Conservation (phyloP, 345 rosid genomes). For the Heritiera fomes region DNA sequence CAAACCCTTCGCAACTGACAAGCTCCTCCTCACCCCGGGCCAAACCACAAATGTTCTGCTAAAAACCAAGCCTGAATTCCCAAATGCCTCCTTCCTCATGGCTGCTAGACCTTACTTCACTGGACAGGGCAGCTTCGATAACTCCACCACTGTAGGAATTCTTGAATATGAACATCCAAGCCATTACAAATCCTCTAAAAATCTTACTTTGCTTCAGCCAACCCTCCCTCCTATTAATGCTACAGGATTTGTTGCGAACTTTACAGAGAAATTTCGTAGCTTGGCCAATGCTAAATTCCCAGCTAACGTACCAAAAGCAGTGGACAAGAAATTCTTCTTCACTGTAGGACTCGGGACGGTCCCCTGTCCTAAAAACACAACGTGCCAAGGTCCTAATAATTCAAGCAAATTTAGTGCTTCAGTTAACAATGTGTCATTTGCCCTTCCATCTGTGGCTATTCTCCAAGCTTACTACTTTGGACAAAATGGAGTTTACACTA, state of each 20-base stretch:
- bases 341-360: conserved; percentile 42
- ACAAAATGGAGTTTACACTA: conserved; percentile 41
- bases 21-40: conserved; percentile 40
- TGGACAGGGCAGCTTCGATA: conserved; percentile 42
- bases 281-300: conserved; percentile 41
- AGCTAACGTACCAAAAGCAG: conserved; percentile 41
- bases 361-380: conserved; percentile 42
- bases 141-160: conserved; percentile 45
- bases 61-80: conserved; percentile 36
- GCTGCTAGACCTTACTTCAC: conserved; percentile 43
- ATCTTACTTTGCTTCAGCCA: conserved; percentile 37
- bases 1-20: conserved; percentile 40
- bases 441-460: conserved; percentile 39
- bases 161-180: conserved; percentile 39
- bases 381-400: conserved; percentile 48
- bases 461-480: conserved; percentile 47
- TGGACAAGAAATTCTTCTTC: conserved; percentile 44
- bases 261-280: conserved; percentile 39
- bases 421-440: conserved; percentile 45
- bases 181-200: conserved; percentile 19
- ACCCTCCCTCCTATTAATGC: conserved; percentile 41
- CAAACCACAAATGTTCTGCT: conserved; percentile 53
- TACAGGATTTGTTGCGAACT: conserved; percentile 36
- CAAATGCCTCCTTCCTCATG: conserved; percentile 50
- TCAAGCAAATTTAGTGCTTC: conserved; percentile 46